Evolutionary conservation across 768 basidiomycete species (phyloP), one percentile per base, ranked within the genome.

Genomic region (Rhizopogon sp.): DNA sequence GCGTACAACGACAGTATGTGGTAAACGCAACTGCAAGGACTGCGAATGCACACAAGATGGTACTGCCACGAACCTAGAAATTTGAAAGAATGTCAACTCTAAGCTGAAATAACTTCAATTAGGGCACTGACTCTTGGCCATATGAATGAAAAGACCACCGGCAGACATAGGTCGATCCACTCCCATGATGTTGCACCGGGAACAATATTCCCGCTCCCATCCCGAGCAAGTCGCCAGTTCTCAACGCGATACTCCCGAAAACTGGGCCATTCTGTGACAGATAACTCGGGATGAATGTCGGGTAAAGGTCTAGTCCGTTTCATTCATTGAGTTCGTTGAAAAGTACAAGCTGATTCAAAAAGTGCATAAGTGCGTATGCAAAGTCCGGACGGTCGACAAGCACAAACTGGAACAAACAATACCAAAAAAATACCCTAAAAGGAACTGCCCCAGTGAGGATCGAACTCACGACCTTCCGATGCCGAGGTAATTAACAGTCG

Each of bases 171-270:
- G 63, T 80, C 78, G 14, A 65, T 25, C 72, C 74, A 74, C 0
- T 66, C 67, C 64, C 72, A 70, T 43, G 55, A 53, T 10, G 61
- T 65, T 41, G 71, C 67, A 14, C 69, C 62, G 14, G 57, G 57
- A 17, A 76, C 55, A 33, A 74, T 56, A 41, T 56, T 65, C 13
- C 72, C 64, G 52, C 66, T 74, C 1, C 76, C 77, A 62, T 77
- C 70, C 29, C 74, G 76, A 39, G 72, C 70, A 29, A 79, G 57
- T 13, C 68, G 76, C 75, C 74, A 75, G 54, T 83, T 78, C 55
- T 83, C 79, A 25, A 88, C 73, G 50, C 81, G 75, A 56, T 84
- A 88, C 64, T 90, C 87, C 46, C 70, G 71, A 64, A 74, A 83
- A 16, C 74, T 78, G 39, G 73, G 71, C 58, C 67, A 72, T 39